Evolutionary conservation across 2,329 filamentous ascomycete species (phyloP), one percentile per base, ranked within the genome.

Genomic region (Fusarium sp.): DNA sequence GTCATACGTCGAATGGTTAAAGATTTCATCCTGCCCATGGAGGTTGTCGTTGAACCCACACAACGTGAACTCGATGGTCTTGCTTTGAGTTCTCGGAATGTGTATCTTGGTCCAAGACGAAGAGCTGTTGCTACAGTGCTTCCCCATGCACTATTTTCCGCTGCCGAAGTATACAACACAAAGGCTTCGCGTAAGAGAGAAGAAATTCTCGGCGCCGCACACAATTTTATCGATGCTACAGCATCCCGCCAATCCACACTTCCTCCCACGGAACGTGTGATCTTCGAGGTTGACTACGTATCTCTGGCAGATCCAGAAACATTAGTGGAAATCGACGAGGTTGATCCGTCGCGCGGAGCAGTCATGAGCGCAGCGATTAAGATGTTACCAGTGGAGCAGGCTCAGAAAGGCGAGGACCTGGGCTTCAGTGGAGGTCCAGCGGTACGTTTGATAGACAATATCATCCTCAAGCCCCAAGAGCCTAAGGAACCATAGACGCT

Each of bases 361-460:
- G 92, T 99, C 41, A 83, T 99, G 65, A 98, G 96, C 80, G 95
- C 94, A 8, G 96, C 96, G 0, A 86, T 99, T 66, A 96, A 94
- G 84, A 97, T 99, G 92, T 81, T 94, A 51, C 93, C 95, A 0
- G 85, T 98, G 4, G 93, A 97, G 79, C 87, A 90, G 58, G 87
- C 91, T 2, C 87, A 86, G 55, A 84, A 90, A 11, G 93, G 89
- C 1, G 95, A 98, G 81, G 91, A 95, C 74, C 82, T 95, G 32
- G 95, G 95, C 8, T 90, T 90, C 69, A 88, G 89, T 63, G 91
- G 90, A 8, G 92, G 92, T 4, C 93, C 94, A 22, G 81, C 91
- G 2, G 96, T 99, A 54, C 88, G 96, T 70, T 84, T 99, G 82
- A 98, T 99, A 81, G 96, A 99, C 80, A 99, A 99, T 79, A 91